Conservation (phyloP, 306 rosid species). For the Rosa persica region DNA sequence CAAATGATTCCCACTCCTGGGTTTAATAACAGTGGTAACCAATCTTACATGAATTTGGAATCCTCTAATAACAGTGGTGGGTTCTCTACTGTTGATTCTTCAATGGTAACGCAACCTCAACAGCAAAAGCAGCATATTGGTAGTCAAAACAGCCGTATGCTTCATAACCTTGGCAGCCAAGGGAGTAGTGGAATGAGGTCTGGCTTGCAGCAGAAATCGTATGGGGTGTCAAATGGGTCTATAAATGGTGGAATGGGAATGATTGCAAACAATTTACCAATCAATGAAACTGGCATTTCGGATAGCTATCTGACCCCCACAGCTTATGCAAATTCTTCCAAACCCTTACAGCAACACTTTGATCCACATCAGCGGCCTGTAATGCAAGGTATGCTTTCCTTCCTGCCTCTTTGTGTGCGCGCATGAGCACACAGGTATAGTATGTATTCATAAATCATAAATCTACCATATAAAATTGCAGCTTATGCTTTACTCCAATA, state of each 20-base stretch:
- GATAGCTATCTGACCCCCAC: constrained; percentile 59
- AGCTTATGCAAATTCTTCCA: constrained; percentile 58
- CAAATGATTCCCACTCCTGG: constrained; percentile 99
- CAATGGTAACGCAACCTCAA: constrained; percentile 59
- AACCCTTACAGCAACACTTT: constrained; percentile 62
- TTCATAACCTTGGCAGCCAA: constrained; percentile 71
- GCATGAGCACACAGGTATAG: background rate
- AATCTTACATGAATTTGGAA: constrained; percentile 62
- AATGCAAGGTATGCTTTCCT: constrained; percentile 60
- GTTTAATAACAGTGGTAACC: constrained; percentile 53
- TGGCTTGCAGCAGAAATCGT: constrained; percentile 69
- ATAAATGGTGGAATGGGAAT: constrained; percentile 66
- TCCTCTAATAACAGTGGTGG: constrained; percentile 58
- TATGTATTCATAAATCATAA: background rate
- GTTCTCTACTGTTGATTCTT: constrained; percentile 67
- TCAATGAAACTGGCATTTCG: constrained; percentile 60
- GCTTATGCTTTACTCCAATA: background rate
- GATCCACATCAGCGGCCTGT: constrained; percentile 63
- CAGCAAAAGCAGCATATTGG: constrained; percentile 73
- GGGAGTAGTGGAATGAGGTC: constrained; percentile 79
- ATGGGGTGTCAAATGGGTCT: constrained; percentile 77
- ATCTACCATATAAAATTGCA: background rate
- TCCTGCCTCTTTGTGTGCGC: constrained; percentile 4
- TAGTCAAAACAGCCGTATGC: constrained; percentile 69
- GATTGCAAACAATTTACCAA: constrained; percentile 62